Conservation (phyloP, 2,329 filamentous ascomycete genomes). For the Clarireedia paspali region DNA sequence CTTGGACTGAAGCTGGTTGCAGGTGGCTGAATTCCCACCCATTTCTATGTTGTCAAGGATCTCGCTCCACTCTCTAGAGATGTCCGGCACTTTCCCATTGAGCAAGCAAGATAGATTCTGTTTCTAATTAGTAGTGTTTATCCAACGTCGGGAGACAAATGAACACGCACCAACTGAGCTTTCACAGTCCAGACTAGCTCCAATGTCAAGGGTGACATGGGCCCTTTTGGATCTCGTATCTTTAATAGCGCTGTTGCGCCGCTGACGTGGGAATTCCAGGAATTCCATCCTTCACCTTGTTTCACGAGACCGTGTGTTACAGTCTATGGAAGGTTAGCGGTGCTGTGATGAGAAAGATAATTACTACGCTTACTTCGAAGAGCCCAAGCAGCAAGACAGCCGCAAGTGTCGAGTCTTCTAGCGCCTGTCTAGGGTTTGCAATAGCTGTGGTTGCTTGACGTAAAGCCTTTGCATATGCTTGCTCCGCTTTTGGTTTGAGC, state of each 20-base stretch:
- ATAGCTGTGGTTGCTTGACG: slow-evolving; percentile 1
- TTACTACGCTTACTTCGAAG: not conserved
- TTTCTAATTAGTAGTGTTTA: not conserved
- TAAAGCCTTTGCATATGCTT: slow-evolving; percentile 4
- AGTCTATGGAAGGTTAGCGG: not conserved
- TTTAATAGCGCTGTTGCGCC: slow-evolving; percentile 2
- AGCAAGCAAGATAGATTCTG: slow-evolving; percentile 2
- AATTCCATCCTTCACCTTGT: slow-evolving; percentile 4
- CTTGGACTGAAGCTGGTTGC: slow-evolving; percentile 3
- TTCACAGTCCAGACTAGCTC: slow-evolving; percentile 4
- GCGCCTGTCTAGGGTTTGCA: not conserved
- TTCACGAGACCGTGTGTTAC: slow-evolving; percentile 3
- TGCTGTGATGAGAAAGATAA: not conserved
- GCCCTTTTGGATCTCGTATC: slow-evolving; percentile 1
- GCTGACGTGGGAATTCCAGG: slow-evolving; percentile 5
- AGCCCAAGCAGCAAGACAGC: slow-evolving; percentile 4
- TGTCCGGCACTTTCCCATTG: slow-evolving; percentile 1
- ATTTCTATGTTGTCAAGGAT: not conserved
- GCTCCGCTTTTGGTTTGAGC: slow-evolving; percentile 6
- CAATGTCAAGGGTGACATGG: slow-evolving; percentile 1
- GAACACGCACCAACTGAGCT: not conserved
- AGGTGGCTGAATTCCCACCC: not conserved
- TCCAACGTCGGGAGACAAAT: not conserved
- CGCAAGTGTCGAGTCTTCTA: slow-evolving; percentile 5
- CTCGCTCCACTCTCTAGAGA: not conserved